Evolutionary conservation across 208 protist species (phyloP), one percentile per base, ranked within the genome.

Genomic region (Acanthamoeba divionensis): DNA sequence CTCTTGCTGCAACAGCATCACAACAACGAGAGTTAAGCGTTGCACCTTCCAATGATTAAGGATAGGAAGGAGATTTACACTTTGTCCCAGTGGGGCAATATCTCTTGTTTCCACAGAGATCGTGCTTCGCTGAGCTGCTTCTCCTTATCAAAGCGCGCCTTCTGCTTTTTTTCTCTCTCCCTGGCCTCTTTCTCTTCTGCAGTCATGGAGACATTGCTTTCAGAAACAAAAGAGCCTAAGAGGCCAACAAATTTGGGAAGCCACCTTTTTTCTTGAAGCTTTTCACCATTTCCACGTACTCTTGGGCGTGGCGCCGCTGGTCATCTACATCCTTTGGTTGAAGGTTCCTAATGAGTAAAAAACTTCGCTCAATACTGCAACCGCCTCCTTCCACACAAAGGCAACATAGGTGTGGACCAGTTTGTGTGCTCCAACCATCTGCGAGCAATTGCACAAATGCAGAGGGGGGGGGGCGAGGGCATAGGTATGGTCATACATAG

Each of bases 251-350:
- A 24, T 18, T 60, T n/a, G n/a, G 29, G 7, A n/a, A 9, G 4
- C 10, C 18, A 80, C 71, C 71, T 60, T 60, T 82, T 26, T 82
- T 82, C 71, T 82, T 82, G 71, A 62, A 82, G 13, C 29, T 26
- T 26, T 60, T 52, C 15, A 82, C 24, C 71, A 82, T 82, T n/a
- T 82, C 71, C 13, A 62, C 31, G 29, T 82, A 82, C 18, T 82
- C 47, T 29, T 82, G 33, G 41, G 48, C 41, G 71, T 82, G 71
- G 8, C 65, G 65, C 65, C 29, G 18, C 65, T 73, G 65, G 29
- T 12, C 65, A 18, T 73, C 65, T 2, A 44, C 13, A 44, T 73
- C 65, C 65, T 73, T 73, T 52, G 65, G 65, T 1, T 36, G 6
- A 12, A 73, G 31, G 36, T 52, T 73, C 31, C 65, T 73, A 21